Evolutionary conservation across 495 filamentous ascomycete genomes (phyloP).

Genomic region (Hyaloscypha variabilis): DNA sequence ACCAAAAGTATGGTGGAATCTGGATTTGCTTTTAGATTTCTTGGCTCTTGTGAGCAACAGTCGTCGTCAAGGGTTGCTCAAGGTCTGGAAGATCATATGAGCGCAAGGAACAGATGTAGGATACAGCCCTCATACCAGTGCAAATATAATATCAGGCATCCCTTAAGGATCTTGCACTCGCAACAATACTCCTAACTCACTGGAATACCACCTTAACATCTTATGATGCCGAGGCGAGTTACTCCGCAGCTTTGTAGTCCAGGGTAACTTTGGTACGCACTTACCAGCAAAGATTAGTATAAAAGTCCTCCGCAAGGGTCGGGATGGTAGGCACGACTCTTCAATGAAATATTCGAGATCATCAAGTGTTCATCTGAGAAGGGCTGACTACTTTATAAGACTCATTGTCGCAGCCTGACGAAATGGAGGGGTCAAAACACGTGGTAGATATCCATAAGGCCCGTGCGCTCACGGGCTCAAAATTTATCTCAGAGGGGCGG

Average conservation of each 20-base stretch:
- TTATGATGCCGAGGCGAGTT: too few relatives aligned
- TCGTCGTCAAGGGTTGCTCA: slow-evolving; percentile 13
- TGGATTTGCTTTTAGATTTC: slow-evolving; percentile 31
- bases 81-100: slow-evolving; percentile 19
- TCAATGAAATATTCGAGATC: too few relatives aligned
- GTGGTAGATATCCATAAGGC: background rate
- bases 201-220: too few relatives aligned
- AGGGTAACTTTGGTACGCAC: too few relatives aligned
- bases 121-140: slow-evolving; percentile 27
- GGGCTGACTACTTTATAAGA: too few relatives aligned
- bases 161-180: background rate
- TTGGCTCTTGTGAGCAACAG: slow-evolving; percentile 26
- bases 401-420: background rate
- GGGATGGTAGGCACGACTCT: too few relatives aligned
- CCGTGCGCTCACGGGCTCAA: background rate
- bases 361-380: too few relatives aligned
- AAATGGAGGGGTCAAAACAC: background rate
- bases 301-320: too few relatives aligned
- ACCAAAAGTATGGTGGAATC: slow-evolving; percentile 27
- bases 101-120: slow-evolving; percentile 27
- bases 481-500: background rate
- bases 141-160: slow-evolving; percentile 18
- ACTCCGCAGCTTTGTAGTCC: too few relatives aligned
- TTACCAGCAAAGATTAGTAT: too few relatives aligned
- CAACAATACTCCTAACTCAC: background rate